Conservation (phyloP, 306 rosid species). For the Arachis hypogaea region DNA sequence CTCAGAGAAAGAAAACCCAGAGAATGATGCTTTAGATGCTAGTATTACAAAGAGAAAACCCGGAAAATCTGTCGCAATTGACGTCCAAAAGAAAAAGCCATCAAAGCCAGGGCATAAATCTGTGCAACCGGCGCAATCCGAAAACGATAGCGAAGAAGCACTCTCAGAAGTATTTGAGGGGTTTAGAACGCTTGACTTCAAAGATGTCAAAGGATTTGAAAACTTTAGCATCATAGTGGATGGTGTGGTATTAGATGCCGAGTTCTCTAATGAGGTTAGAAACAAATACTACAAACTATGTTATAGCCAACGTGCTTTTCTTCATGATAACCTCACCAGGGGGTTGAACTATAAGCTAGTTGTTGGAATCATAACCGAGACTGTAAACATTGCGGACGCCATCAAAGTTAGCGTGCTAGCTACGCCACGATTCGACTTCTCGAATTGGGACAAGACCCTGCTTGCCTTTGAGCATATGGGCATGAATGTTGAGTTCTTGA, state of each 20-base stretch:
- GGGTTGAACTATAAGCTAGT: constrained; percentile 55
- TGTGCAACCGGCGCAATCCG: constrained; percentile 43
- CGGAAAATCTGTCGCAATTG: constrained; percentile 41
- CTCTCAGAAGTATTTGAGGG: constrained; percentile 63
- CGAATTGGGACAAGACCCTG: constrained; percentile 73
- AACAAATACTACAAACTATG: constrained; percentile 77
- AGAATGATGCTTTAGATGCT: constrained; percentile 30
- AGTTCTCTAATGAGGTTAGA: constrained; percentile 56
- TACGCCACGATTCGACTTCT: constrained; percentile 54
- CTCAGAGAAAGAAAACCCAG: constrained; percentile 50
- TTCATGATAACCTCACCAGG: constrained; percentile 66
- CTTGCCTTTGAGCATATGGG: constrained; percentile 70
- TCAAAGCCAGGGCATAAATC: constrained; percentile 39
- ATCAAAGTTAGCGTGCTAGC: constrained; percentile 55
- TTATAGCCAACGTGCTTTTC: constrained; percentile 65
- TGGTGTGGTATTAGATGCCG: constrained; percentile 62
- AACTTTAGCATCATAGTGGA: constrained; percentile 60
- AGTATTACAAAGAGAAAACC: constrained; percentile 51
- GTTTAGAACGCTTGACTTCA: constrained; percentile 48
- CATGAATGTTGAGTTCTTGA: constrained; percentile 79
- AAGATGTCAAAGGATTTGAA: constrained; percentile 54
- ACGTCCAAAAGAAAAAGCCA: constrained; percentile 57
- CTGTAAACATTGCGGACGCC: constrained; percentile 58
- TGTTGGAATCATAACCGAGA: constrained; percentile 61
- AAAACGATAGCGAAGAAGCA: constrained; percentile 63